These are phyloP conservation scores for Thermochaetoides dissita DNA, from an alignment of 2,329 filamentous ascomycete species.

Conservation along the genomic window DNA sequence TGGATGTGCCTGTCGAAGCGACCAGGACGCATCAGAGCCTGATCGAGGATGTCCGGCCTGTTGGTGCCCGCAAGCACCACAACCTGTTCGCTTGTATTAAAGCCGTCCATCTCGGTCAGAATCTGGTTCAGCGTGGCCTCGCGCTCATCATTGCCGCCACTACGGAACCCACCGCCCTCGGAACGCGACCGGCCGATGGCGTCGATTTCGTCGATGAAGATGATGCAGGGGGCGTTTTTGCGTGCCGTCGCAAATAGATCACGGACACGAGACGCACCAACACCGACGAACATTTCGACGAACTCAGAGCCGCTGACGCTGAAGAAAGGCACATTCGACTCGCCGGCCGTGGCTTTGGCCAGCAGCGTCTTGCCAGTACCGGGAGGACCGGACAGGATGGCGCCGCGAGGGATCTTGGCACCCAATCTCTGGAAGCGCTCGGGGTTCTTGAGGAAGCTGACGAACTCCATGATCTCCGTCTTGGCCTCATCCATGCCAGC, in stretches of 20 bases:
- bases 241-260: slow-evolving; percentile 89
- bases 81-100: slow-evolving; percentile 92
- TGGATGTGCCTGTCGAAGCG: slow-evolving; percentile 94
- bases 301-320: slow-evolving; percentile 98
- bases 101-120: slow-evolving; percentile 97
- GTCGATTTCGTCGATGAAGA: slow-evolving; percentile 99
- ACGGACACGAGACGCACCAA: slow-evolving; percentile 86
- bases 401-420: slow-evolving; percentile 93
- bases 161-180: slow-evolving; percentile 65
- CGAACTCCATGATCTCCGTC: slow-evolving; percentile 97
- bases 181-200: slow-evolving; percentile 84
- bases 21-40: slow-evolving; percentile 89
- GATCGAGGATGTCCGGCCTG: slow-evolving; percentile 83
- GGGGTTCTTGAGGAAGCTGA: slow-evolving; percentile 89
- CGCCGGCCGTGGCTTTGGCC: slow-evolving; percentile 92
- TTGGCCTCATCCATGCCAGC: slow-evolving; percentile 98
- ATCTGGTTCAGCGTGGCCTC: slow-evolving; percentile 98
- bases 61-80: slow-evolving; percentile 96
- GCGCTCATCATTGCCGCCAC: slow-evolving; percentile 91
- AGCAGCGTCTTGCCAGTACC: slow-evolving; percentile 97
- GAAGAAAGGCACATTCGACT: slow-evolving; percentile 95
- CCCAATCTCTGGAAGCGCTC: slow-evolving; percentile 85
- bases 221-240: slow-evolving; percentile 95
- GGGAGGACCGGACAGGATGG: slow-evolving; percentile 91
- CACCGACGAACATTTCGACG: slow-evolving; percentile 99